Evolutionary conservation across 31 red algal genomes (phyloP).

Genomic region (Endocladia muricata): DNA sequence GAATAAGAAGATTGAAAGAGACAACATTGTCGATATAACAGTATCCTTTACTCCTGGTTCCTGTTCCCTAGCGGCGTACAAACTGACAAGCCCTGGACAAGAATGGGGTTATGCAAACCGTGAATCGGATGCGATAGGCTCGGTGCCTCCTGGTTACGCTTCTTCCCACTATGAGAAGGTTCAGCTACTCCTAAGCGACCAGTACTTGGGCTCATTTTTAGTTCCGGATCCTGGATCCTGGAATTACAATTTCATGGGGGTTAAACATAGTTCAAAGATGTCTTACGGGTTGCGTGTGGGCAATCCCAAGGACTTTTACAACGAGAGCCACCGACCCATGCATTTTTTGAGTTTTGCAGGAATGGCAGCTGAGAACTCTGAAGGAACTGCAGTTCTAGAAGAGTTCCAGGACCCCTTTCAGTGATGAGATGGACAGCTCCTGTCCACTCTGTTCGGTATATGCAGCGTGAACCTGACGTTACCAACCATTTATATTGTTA

Average conservation of each 20-base stretch:
- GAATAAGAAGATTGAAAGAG: constrained; percentile 16
- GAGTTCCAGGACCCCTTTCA: constrained; percentile 38
- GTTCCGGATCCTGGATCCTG: constrained; percentile 78
- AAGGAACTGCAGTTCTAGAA: too few relatives aligned
- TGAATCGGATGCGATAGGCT: constrained; percentile 57
- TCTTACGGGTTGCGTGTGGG: constrained; percentile 65
- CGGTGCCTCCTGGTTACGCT: constrained; percentile 73
- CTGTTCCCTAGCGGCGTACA: constrained; percentile 72
- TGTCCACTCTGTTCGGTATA: too few relatives aligned
- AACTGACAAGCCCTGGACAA: constrained; percentile 61
- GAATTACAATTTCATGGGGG: constrained; percentile 91
- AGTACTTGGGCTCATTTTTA: constrained; percentile 78
- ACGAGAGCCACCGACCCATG: constrained; percentile 82
- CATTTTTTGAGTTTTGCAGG: constrained; percentile 84
- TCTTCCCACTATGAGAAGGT: constrained; percentile 80
- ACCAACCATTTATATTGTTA: too few relatives aligned
- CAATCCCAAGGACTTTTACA: constrained; percentile 84
- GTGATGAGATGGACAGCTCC: too few relatives aligned
- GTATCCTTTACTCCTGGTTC: constrained; percentile 92
- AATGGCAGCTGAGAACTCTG: neutral
- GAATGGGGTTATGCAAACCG: constrained; percentile 82
- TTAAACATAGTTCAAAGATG: constrained; percentile 51
- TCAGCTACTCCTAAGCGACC: constrained; percentile 80
- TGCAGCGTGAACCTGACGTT: too few relatives aligned
- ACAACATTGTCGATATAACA: constrained; percentile 64